Evolutionary conservation across 371 early-diverging fungal species (phyloP), one percentile per base, ranked within the genome.

Genomic region (Apophysomyces elegans): DNA sequence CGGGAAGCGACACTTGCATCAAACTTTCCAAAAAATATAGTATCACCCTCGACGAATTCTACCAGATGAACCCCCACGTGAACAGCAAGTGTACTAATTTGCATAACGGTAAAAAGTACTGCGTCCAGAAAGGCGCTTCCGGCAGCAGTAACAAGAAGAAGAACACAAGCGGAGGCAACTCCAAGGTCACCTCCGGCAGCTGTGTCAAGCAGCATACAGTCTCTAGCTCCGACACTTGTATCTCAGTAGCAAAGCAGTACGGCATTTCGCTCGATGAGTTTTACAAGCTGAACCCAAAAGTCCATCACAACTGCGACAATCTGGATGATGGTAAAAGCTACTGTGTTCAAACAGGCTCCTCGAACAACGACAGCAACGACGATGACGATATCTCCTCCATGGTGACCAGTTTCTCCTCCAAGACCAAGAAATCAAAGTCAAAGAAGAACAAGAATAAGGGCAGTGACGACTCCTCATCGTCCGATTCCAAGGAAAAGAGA

Each of bases 11-110:
- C 56, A 73, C 73, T 43, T 81, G 81, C 44, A 63, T 59, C 32
- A 64, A 59, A 13, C 54, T 81, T 37, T 61, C 71, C 45, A 67
- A 76, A n/a, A 66, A 72, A 14, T 73, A 75, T 37, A 64, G 69
- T 32, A 68, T 81, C 32, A 58, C 67, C 35, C 43, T 63, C 41
- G 36, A 32, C 26, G 58, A 68, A 26, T 69, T 81, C 54, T 65
- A 69, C 41, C 58, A 64, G 38, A 66, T 73, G 70, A 81, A 81
- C 46, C 47, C 62, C 38, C 78, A 76, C 43, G 63, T 81, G 63
- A 81, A 81, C 63, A 56, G 58, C 61, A 54, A 72, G 18, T 79
- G 80, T 65, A 70, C 75, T 11, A 81, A 81, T 59, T 59, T 81
- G 56, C 71, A 75, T 58, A 67, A 66, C 67, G 72, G 76, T 12